These are phyloP conservation scores for Tilletiaria anomala DNA, from an alignment of 1,284 basidiomycete species.

Conservation along the genomic window DNA sequence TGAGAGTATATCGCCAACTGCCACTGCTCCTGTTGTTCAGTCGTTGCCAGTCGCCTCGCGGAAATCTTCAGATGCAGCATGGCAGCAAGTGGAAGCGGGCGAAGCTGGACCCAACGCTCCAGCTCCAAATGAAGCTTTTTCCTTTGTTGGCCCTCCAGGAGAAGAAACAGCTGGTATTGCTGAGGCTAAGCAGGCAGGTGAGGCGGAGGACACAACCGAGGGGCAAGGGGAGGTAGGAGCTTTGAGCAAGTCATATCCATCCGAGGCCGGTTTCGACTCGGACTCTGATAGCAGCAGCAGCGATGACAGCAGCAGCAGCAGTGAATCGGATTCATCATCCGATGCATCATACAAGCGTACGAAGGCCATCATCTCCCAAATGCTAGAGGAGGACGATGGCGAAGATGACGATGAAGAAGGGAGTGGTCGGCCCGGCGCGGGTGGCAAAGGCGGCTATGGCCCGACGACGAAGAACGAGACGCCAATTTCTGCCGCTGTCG, in stretches of 20 bases:
- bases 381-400: slow-evolving; percentile 2
- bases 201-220: no score
- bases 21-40: no score
- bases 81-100: no score
- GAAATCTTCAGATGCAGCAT: no score
- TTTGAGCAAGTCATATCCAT: slow-evolving; percentile 3
- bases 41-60: no score
- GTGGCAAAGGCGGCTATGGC: not conserved
- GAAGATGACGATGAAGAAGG: slow-evolving; percentile 17
- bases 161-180: not conserved
- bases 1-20: no score
- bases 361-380: not conserved
- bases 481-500: slow-evolving; percentile 3
- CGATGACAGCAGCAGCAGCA: not conserved
- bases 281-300: not conserved
- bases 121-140: not conserved
- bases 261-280: slow-evolving; percentile 3
- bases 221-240: no score
- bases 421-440: not conserved
- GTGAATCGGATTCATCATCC: not conserved
- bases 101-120: not conserved
- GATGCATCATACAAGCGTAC: no score
- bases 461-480: slow-evolving; percentile 31
- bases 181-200: no score
- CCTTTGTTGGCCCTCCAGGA: not conserved